Evolutionary conservation across 2,329 filamentous ascomycete species (phyloP).

Genomic region (Amylocarpus encephaloides): DNA sequence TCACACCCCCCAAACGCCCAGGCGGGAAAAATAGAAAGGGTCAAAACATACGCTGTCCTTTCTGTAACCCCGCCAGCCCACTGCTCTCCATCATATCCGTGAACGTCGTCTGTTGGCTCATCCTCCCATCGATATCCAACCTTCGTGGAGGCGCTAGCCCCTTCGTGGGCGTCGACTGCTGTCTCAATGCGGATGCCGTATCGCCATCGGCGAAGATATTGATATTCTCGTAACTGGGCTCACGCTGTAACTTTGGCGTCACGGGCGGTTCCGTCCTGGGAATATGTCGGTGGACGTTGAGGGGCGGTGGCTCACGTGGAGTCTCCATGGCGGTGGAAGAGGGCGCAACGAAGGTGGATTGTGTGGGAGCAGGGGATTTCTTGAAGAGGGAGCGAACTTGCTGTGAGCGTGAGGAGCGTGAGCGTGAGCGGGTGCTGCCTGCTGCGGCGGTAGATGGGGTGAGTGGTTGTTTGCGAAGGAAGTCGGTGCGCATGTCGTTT

Average conservation of each 20-base stretch:
- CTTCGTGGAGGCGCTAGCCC: background rate
- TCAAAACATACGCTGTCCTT: constrained; percentile 27
- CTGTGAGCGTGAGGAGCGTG: constrained; percentile 13
- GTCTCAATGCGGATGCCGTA: constrained; percentile 32
- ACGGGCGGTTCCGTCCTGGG: constrained; percentile 13
- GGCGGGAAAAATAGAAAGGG: background rate
- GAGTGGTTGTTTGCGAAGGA: constrained; percentile 37
- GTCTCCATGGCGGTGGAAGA: background rate
- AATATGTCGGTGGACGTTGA: constrained; percentile 16
- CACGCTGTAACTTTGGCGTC: constrained; percentile 35
- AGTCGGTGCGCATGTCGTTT: constrained; percentile 44
- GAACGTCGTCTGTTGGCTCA: constrained; percentile 38
- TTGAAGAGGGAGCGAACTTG: constrained; percentile 26
- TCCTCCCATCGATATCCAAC: constrained; percentile 1
- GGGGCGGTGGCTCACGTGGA: constrained; percentile 18
- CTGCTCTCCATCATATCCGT: constrained; percentile 47
- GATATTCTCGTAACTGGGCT: constrained; percentile 44
- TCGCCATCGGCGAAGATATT: constrained; percentile 46
- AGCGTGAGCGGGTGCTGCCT: constrained; percentile 5
- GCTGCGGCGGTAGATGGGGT: constrained; percentile 20
- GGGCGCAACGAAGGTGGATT: background rate
- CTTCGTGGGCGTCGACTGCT: constrained; percentile 1
- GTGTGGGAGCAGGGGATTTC: constrained; percentile 10
- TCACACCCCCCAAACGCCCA: background rate
- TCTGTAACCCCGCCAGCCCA: constrained; percentile 33